These are phyloP conservation scores for Daldinia bambusicola DNA, from an alignment of 495 filamentous ascomycete species.

Conservation along the genomic window DNA sequence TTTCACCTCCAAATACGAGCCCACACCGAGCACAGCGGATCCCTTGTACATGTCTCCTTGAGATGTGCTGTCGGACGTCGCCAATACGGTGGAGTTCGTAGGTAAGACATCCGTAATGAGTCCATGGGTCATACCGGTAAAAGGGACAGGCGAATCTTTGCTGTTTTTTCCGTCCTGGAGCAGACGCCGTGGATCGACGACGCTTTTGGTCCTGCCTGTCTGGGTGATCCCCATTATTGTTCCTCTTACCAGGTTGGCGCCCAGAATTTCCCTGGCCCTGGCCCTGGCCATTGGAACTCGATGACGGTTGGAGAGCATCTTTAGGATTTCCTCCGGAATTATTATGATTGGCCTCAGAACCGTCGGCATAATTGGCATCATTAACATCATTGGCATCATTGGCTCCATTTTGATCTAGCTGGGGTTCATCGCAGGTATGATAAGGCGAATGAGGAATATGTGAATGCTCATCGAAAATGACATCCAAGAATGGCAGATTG, in stretches of 20 bases:
- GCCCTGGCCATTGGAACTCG: background rate
- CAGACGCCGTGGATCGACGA: background rate
- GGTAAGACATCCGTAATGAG: slow-evolving; percentile 6
- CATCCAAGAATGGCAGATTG: background rate
- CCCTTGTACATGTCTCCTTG: slow-evolving; percentile 12
- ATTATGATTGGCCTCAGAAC: background rate
- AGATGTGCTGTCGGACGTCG: slow-evolving; percentile 38
- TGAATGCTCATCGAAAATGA: background rate
- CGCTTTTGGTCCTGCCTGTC: background rate
- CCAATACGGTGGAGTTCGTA: slow-evolving; percentile 12
- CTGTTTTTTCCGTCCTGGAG: background rate
- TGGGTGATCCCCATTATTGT: background rate
- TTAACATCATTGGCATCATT: background rate
- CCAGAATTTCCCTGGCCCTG: background rate
- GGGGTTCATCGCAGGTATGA: background rate
- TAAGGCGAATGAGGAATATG: background rate
- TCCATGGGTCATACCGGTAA: background rate
- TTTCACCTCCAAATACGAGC: slow-evolving; percentile 9
- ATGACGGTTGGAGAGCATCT: background rate
- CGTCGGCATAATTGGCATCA: too few species aligned
- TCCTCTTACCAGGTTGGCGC: background rate
- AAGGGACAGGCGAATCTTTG: slow-evolving; percentile 25
- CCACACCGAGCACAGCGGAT: slow-evolving; percentile 24
- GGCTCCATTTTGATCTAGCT: background rate
- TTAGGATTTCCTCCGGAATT: background rate